Base-by-base conservation (phyloP, 768 basidiomycete genomes). In the Suillus lakei region DNA sequence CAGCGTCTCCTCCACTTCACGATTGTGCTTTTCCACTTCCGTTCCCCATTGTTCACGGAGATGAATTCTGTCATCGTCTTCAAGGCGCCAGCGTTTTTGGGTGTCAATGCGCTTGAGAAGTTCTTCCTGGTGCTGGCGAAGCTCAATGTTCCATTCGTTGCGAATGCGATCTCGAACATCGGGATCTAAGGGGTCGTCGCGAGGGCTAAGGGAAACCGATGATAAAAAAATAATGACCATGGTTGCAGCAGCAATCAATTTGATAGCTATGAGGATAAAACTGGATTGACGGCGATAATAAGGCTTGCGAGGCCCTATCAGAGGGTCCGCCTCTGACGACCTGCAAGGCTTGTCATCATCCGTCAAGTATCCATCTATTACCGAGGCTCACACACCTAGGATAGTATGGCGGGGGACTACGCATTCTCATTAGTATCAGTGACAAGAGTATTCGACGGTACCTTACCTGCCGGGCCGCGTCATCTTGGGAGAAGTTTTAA, bases 121-220 rank as follows among this genome's bases (percentile, higher is more conserved):
- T 21, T 64, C 61, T 46, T 51, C 64, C 39, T 76, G 63, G 38
- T 75, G 70, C 32, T 61, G 67, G 12, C 68, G 28, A 8, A 34
- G 21, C 15, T 76, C 72, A n/a, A 26, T 64, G 32, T 30, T 53
- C 73, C 73, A 75, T 28, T 69, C 66, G 36, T 60, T 59, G 16
- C 69, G 74, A 1, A 67, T 28, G 12, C 73, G 69, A 10, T 76
- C 64, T 30, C 71, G 66, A 8, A 68, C 75, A 8, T 34, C 43
- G 48, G 69, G 68, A 58, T 72, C 67, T 0, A 32, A 50, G 10
- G 71, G 69, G 51, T 73, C 66, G 16, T 75, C 69, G 44, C 67
- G 73, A 28, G 65, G 67, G 4, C 64, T 69, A 21, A 70, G 9
- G 18, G 67, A 64, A 13, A 26, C 26, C 26, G 5, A 2, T 21